Evolutionary conservation across 345 rosid genomes (phyloP), one percentile per base, ranked within the genome.

Genomic region (Hypericum perforatum): DNA sequence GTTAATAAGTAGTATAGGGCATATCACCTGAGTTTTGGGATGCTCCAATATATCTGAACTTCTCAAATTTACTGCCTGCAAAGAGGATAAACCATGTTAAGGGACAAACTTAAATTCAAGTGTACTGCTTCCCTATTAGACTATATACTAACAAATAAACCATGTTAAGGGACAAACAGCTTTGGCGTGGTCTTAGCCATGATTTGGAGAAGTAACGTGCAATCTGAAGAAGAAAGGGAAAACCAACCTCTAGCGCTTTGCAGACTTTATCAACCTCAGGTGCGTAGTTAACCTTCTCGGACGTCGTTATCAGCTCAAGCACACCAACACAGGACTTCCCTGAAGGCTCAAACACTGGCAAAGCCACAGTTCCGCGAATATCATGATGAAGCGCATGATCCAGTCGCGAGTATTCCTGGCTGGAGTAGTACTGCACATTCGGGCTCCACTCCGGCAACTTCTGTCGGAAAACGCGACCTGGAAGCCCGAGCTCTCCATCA

Each of bases 241-340:
- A 51, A 47, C 84, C 54, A 80, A 91, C 98, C 98, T 91, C 80
- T 46, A 91, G 95, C 43, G 98, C 98, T 77, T 84, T 91, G 85
- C 96, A 84, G 63, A 91, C 89, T 82, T 86, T 91, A 62, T 87
- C 96, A 65, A 84, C 96, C 78, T 82, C 98, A 9, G 96, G 87
- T 11, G 85, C 89, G 60, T 87, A 86, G 65, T 86, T 82, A 48
- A 91, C 76, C 82, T 76, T 82, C 53, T 76, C 86, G 43, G 95
- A 84, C 63, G 86, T 91, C 94, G 78, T 65, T 58, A 91, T 81
- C 45, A 91, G 95, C 70, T 91, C 98, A 51, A 91, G 78, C 11
- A 91, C 95, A 45, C 76, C 98, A 52, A 91, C 86, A 79, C 96
- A 91, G 9, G 76, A 66, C 75, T 81, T 89, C 53, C 82, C 83